A percentile compares a stretch with the other conserved stretches of the same genome.
These are phyloP conservation scores for Beauveria caledonica DNA, from an alignment of 2,329 filamentous ascomycete genomes.

Conservation along the genomic window DNA sequence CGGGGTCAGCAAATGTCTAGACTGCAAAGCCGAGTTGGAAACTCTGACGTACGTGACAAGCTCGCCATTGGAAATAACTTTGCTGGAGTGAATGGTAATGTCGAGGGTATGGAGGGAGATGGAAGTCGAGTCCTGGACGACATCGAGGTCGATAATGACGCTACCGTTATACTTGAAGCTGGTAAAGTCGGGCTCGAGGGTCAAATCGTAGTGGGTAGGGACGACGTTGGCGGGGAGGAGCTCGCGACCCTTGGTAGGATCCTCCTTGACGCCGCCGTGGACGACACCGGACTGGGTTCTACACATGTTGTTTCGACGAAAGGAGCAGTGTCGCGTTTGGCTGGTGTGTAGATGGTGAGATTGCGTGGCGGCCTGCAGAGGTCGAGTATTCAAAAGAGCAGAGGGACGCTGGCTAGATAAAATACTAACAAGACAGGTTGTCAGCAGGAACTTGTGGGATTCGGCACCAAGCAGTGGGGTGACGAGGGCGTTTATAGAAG, in stretches of 20 bases:
- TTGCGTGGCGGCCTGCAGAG: not conserved
- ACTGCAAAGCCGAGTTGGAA: constrained; percentile 13
- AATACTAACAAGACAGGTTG: constrained; percentile 4
- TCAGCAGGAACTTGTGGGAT: constrained; percentile 1
- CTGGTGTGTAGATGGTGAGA: constrained; percentile 13
- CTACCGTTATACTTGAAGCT: constrained; percentile 81
- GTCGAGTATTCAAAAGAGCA: not conserved
- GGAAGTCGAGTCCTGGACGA: constrained; percentile 73
- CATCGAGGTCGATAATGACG: constrained; percentile 79
- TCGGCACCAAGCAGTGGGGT: not conserved
- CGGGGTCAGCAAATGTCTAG: not conserved
- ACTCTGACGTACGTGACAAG: constrained; percentile 33
- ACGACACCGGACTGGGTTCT: constrained; percentile 33
- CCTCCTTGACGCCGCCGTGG: constrained; percentile 24
- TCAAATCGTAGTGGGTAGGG: constrained; percentile 85
- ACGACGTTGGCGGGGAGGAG: constrained; percentile 87
- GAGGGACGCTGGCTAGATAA: constrained; percentile 2
- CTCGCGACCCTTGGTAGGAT: constrained; percentile 46
- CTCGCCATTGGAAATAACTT: constrained; percentile 36
- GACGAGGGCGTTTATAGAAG: constrained; percentile 1
- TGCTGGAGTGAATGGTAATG: constrained; percentile 67
- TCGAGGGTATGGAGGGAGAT: constrained; percentile 85
- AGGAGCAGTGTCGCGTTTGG: constrained; percentile 57
- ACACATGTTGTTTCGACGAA: constrained; percentile 65
- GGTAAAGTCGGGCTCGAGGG: constrained; percentile 82